Evolutionary conservation across 2,329 filamentous ascomycete species (phyloP), one percentile per base, ranked within the genome.

Genomic region (Verticillium klebahnii): DNA sequence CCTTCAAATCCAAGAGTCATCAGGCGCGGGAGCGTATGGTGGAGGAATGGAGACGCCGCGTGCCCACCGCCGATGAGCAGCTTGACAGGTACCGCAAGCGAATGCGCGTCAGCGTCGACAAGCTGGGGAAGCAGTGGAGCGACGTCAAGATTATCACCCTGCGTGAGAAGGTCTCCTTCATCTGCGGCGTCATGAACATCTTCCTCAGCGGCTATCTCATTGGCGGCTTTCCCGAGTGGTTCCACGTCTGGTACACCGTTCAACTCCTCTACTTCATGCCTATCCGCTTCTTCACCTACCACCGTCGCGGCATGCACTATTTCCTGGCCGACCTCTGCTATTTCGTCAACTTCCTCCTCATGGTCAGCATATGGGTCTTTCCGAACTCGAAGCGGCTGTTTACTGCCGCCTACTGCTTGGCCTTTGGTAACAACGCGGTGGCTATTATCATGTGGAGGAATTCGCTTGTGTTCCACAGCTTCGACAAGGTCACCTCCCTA

Each of bases 401-500:
- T 75, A 95, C 96, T 66, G 89, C 92, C 67, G 89, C 92, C 1
- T 99, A 93, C 75, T 98, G 95, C 71, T 82, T 99, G 37, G 91
- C 93, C 11, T 96, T 92, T 72, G 95, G 95, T 65, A 99, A 99
- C 77, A 99, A 99, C 72, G 95, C 95, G 23, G 88, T 97, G 56
- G 95, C 95, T 14, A 98, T 99, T 74, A 93, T 95, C 72, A 95
- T 99, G 93, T 99, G 95, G 95, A 88, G 95, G 66, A 99, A 99
- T 75, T 97, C 93, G 36, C 85, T 99, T 71, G 95, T 99, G 56
- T 99, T 99, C 75, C 95, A 99, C 80, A 96, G 92, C 72, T 88
- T 99, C 77, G 95, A 99, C 82, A 99, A 99, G 77, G 93, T 98
- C 64, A 96, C 93, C 14, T 95, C 92, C 73, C 83, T 99, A n/a